phyloP scores from a whole-genome alignment of 106 monocot species.

The Platanthera guangdongensis region DNA sequence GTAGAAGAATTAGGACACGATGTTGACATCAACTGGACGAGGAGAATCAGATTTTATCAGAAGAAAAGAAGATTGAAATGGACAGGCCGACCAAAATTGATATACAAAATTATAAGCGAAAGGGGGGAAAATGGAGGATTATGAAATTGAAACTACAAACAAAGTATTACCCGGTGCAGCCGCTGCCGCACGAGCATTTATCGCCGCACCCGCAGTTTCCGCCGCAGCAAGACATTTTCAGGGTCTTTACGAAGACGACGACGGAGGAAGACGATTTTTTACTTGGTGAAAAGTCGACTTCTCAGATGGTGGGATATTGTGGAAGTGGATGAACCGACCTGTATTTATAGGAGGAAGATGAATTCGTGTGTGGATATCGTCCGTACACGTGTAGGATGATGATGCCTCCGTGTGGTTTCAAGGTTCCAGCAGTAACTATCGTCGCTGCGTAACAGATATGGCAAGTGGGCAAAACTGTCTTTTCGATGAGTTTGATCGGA shows the following conservation, averaged over 20 bases:
- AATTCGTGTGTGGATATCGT: constrained; percentile 4
- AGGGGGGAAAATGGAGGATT: no score
- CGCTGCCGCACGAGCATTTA: constrained; percentile 53
- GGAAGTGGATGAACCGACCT: background rate
- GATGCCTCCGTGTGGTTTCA: background rate
- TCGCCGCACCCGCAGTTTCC: constrained; percentile 73
- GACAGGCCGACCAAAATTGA: no score
- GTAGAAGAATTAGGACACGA: no score
- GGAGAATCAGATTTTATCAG: no score
- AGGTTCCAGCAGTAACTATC: background rate
- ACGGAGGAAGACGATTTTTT: background rate
- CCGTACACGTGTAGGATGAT: constrained; percentile 31
- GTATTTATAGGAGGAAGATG: background rate
- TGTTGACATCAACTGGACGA: no score
- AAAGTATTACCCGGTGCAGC: constrained; percentile 49
- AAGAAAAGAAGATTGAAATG: no score
- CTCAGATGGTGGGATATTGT: background rate
- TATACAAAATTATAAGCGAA: no score
- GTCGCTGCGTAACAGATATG: background rate
- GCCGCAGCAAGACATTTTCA: constrained; percentile 57
- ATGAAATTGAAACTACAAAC: background rate
- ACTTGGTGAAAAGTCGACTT: background rate
- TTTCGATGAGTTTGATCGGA: no score
- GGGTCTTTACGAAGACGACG: constrained; percentile 14
- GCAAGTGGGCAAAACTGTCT: no score